Percentiles rank a stretch among this genome's conserved stretches.
phyloP scores from a whole-genome alignment of 2,329 filamentous ascomycete species.

The Coniella lustricola region DNA sequence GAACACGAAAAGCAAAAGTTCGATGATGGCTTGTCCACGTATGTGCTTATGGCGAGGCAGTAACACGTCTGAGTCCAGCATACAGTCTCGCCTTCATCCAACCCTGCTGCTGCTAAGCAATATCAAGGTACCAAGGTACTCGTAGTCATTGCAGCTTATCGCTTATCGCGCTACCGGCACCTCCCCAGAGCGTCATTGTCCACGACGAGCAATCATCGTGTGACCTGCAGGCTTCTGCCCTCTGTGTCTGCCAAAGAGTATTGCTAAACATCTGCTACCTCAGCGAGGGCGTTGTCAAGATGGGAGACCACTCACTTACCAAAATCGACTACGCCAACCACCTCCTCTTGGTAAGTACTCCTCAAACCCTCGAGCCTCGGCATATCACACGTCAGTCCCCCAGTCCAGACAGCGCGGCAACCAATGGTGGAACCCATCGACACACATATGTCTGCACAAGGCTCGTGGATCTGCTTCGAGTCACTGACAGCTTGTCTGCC shows the following conservation, averaged over 20 bases:
- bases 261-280: neutral
- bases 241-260: neutral
- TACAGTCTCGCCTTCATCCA: too few relatives aligned
- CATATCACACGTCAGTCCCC: neutral
- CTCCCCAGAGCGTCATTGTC: conserved; percentile 11
- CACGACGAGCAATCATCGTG: neutral
- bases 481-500: conserved; percentile 4
- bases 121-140: too few relatives aligned
- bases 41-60: too few relatives aligned
- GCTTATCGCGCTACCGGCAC: neutral
- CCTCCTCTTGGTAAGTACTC: conserved; percentile 57
- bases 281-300: conserved; percentile 25
- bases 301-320: conserved; percentile 55
- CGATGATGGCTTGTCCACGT: too few relatives aligned
- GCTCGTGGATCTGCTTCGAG: neutral
- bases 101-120: too few relatives aligned
- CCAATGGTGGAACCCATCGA: neutral
- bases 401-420: neutral
- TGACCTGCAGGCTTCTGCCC: neutral
- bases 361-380: neutral
- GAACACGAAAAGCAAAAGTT: too few relatives aligned
- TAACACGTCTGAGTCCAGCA: too few relatives aligned
- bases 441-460: neutral
- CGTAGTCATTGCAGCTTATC: conserved; percentile 5
- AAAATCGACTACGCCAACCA: conserved; percentile 70